These are phyloP conservation scores for Leishmania braziliensis DNA, from an alignment of 208 protist genomes.

Conservation along the genomic window DNA sequence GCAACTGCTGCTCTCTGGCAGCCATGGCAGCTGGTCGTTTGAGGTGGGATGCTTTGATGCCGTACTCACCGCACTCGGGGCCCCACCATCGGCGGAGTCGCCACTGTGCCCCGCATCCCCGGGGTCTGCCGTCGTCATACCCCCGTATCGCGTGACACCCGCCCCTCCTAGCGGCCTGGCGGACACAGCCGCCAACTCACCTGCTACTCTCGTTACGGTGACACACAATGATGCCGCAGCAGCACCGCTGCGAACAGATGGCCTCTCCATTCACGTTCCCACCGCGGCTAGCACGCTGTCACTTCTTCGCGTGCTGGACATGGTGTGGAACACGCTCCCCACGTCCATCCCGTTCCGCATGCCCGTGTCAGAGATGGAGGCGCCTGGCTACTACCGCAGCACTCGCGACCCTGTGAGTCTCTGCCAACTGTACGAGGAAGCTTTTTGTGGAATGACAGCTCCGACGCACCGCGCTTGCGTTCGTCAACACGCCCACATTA, in stretches of 20 bases:
- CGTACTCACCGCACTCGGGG: constrained; percentile 12
- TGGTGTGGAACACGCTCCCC: constrained; percentile 41
- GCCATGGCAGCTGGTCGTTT: constrained; percentile 6
- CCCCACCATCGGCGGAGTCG: constrained; percentile 2
- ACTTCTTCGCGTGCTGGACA: constrained; percentile 59
- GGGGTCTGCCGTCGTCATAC: neutral
- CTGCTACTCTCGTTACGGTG: constrained; percentile 1
- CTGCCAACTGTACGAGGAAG: constrained; percentile 56
- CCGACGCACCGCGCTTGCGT: constrained; percentile 6
- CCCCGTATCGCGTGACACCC: neutral
- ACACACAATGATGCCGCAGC: neutral
- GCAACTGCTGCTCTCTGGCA: constrained; percentile 35
- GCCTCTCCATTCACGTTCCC: constrained; percentile 16
- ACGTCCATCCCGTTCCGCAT: constrained; percentile 49
- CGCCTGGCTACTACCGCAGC: constrained; percentile 65
- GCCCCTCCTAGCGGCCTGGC: neutral
- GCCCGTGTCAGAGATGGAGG: constrained; percentile 75
- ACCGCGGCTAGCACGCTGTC: constrained; percentile 30
- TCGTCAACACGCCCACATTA: neutral
- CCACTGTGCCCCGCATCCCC: neutral
- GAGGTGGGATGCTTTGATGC: constrained; percentile 10
- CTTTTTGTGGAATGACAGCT: constrained; percentile 34
- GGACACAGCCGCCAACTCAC: neutral
- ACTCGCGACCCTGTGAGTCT: constrained; percentile 59
- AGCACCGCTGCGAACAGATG: neutral